A percentile compares a stretch with the other conserved stretches of the same genome.
Conservation (phyloP, 768 basidiomycete genomes). For the Lactarius vividus region DNA sequence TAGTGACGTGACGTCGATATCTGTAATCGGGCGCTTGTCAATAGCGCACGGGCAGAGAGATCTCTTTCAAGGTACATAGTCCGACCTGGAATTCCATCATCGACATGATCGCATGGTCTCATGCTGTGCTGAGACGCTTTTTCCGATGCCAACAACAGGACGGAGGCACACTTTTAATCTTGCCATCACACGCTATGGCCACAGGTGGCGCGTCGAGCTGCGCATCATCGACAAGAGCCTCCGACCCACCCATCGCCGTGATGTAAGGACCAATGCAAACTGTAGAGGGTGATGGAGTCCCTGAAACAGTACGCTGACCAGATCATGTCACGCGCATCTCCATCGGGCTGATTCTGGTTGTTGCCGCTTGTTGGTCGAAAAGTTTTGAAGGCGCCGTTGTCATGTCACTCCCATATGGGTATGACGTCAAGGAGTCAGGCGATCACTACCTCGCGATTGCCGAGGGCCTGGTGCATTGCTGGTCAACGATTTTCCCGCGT, state of each 20-base stretch:
- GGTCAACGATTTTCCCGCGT: conserved; percentile 9
- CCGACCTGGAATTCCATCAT: conserved; percentile 12
- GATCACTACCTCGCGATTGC: conserved; percentile 18
- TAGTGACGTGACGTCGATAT: conserved; percentile 20
- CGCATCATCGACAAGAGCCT: conserved; percentile 19
- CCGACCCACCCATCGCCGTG: conserved; percentile 1
- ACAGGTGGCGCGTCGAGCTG: conserved; percentile 13
- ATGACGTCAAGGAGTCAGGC: conserved; percentile 15
- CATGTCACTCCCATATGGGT: conserved; percentile 17
- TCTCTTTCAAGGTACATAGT: conserved; percentile 11
- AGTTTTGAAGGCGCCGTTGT: conserved; percentile 9
- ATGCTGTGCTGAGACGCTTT: background rate
- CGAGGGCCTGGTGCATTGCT: conserved; percentile 7
- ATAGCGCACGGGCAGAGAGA: conserved; percentile 13
- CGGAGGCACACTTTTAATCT: conserved; percentile 18
- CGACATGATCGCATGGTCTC: conserved; percentile 6
- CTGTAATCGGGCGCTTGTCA: conserved; percentile 17
- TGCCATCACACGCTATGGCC: conserved; percentile 12
- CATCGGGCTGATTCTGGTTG: background rate
- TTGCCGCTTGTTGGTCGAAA: background rate
- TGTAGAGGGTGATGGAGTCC: conserved; percentile 2
- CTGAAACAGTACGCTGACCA: conserved; percentile 9
- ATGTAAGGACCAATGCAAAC: conserved; percentile 13
- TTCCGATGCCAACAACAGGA: background rate
- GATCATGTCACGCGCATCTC: background rate